Conservation (phyloP, 163 green algal species). For the Volvox carteri region DNA sequence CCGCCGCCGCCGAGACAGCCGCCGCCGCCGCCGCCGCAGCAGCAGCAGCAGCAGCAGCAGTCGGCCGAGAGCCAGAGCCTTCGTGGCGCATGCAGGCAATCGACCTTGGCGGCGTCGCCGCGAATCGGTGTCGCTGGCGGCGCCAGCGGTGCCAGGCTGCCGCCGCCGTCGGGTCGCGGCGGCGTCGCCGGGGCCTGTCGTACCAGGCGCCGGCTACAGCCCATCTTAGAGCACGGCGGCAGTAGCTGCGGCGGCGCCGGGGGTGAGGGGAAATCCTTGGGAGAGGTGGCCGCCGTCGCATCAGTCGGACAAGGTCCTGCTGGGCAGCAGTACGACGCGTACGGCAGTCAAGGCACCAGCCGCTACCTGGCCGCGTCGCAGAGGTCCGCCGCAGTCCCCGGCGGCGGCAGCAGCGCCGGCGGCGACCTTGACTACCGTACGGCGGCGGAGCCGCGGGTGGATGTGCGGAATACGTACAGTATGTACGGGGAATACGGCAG, state of each 20-base stretch:
- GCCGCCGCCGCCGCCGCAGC: no score
- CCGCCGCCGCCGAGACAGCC: neutral
- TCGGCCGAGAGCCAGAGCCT: neutral
- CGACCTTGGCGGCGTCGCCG: no score
- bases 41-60: neutral
- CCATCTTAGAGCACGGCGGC: slow-evolving; percentile 5
- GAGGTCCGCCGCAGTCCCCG: no score
- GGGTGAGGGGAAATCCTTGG: neutral
- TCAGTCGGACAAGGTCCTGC: no score
- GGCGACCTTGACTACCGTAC: neutral
- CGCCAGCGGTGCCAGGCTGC: neutral
- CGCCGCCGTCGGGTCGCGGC: neutral
- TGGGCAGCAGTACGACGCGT: neutral
- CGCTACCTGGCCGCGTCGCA: neutral
- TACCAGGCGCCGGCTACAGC: neutral
- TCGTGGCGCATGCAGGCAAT: neutral
- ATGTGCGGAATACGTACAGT: neutral
- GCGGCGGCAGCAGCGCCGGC: no score
- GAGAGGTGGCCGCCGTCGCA: neutral
- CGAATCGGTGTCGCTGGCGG: neutral
- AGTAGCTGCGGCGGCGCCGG: neutral
- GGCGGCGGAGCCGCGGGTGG: neutral
- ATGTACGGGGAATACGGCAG: neutral
- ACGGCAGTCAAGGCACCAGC: neutral
- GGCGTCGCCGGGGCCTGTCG: neutral